Evolutionary conservation across 1,139 yeast species (phyloP).

Genomic region (Geotrichum australiense): DNA sequence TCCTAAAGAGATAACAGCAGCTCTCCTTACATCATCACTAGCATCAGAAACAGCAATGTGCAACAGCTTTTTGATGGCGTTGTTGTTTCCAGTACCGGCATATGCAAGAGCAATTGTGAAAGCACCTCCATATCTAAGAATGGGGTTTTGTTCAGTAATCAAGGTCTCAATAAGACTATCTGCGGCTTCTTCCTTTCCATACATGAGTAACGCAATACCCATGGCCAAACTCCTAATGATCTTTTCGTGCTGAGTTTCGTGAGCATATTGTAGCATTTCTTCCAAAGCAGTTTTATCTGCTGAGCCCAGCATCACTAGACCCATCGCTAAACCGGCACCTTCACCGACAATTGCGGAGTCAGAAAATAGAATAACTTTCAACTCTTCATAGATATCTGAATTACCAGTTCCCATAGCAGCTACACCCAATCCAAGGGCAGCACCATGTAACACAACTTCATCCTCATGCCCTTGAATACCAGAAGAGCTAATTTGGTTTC

Average conservation of each 20-base stretch:
- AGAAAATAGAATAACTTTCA: conserved; percentile 76
- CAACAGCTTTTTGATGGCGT: conserved; percentile 75
- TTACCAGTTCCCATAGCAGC: conserved; percentile 94
- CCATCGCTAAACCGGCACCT: conserved; percentile 96
- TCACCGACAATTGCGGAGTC: conserved; percentile 95
- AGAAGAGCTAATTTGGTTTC: conserved; percentile 56
- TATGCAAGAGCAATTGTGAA: conserved; percentile 91
- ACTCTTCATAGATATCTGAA: conserved; percentile 67
- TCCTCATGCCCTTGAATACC: conserved; percentile 55
- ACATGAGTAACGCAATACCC: conserved; percentile 81
- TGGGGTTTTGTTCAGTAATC: conserved; percentile 68
- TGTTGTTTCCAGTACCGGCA: conserved; percentile 91
- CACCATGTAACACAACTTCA: conserved; percentile 91
- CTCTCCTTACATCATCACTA: conserved; percentile 93
- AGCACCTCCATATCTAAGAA: conserved; percentile 93
- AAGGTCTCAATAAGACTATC: conserved; percentile 62
- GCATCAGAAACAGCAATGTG: conserved; percentile 97
- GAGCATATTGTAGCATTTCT: conserved; percentile 88
- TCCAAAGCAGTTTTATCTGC: conserved; percentile 63
- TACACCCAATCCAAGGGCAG: conserved; percentile 90
- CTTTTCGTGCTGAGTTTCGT: conserved; percentile 93
- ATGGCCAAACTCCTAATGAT: conserved; percentile 87
- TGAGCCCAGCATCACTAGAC: conserved; percentile 93
- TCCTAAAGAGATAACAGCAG: conserved; percentile 91
- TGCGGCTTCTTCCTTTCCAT: conserved; percentile 80